A percentile compares a stretch with the other conserved stretches of the same genome.
These are phyloP conservation scores for Penicillium sp. DNA, from an alignment of 2,329 filamentous ascomycete genomes.

Conservation along the genomic window DNA sequence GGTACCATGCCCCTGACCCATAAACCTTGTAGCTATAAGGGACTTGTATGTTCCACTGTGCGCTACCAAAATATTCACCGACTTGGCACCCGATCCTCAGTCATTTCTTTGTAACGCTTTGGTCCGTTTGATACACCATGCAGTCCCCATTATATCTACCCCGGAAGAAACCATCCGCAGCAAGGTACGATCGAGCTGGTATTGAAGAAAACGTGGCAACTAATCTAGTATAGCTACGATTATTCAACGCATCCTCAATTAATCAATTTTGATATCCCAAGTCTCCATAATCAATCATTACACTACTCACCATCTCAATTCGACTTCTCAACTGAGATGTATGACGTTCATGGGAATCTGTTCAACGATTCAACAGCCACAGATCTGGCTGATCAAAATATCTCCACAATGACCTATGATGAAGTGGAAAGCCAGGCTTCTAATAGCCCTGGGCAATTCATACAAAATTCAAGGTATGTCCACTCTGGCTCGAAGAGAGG, in stretches of 20 bases:
- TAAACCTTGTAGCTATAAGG: background rate
- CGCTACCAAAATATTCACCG: background rate
- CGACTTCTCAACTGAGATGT: background rate
- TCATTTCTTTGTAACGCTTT: background rate
- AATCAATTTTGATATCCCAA: background rate
- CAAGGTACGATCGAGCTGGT: background rate
- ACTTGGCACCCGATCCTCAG: background rate
- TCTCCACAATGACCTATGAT: background rate
- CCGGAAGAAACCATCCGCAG: background rate
- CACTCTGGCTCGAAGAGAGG: background rate
- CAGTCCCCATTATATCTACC: background rate
- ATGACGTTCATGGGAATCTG: background rate
- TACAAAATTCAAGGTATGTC: background rate
- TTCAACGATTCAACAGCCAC: background rate
- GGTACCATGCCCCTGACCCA: background rate
- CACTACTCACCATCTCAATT: background rate
- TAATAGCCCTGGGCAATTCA: background rate
- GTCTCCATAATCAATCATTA: background rate
- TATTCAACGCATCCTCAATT: background rate
- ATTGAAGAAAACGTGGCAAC: background rate
- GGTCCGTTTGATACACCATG: background rate
- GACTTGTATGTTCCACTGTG: background rate
- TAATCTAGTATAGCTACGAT: background rate
- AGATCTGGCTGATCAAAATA: background rate
- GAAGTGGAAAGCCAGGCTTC: background rate